Base-by-base conservation (phyloP, 257 asterid genomes). In the Thymus mandschuricus region DNA sequence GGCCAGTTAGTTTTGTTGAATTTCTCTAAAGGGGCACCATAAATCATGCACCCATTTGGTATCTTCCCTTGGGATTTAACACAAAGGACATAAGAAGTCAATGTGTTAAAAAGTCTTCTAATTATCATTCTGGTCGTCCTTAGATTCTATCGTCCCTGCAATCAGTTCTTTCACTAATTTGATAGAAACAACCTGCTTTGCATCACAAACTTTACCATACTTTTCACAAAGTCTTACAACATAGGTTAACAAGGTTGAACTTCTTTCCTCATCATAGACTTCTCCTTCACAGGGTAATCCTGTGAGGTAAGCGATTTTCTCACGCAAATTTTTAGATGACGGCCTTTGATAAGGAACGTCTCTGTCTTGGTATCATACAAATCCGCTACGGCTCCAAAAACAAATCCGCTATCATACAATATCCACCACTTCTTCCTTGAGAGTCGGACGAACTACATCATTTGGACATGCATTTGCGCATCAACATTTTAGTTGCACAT, bases 11-110 rank as follows among this genome's bases (percentile, higher is more conserved):
- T 63, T 7, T 11, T 48, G 8, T 2, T 52, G 33, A 52, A 52
- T 33, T 6, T 21, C 34, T 52, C 3, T 27, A 52, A 52, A 52
- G 33, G 15, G 59, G 12, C 34, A 52, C 58, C 33, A 52, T 6
- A 52, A 6, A 27, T 5, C 34, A 52, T 21, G 34, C 59, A 52
- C 33, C 59, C 59, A 31, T 6, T 52, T 52, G 59, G 34, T 28
- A 28, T 28, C 30, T 40, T 67, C 45, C 33, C 41, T 45, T 66
- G 81, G 30, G 78, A 67, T 28, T 62, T 43, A 70, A 81, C 48
- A 70, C 78, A 66, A 69, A 68, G 51, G 10, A 88, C 88, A 67
- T 77, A 85, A 87, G 81, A 62, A n/a, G 28, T n/a, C 28, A 49
- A 3, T 21, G 28, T 12, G 55, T 49, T 49, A 49, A 49, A 8